phyloP scores from a whole-genome alignment of 768 basidiomycete species.

The Agrocybe pediades region DNA sequence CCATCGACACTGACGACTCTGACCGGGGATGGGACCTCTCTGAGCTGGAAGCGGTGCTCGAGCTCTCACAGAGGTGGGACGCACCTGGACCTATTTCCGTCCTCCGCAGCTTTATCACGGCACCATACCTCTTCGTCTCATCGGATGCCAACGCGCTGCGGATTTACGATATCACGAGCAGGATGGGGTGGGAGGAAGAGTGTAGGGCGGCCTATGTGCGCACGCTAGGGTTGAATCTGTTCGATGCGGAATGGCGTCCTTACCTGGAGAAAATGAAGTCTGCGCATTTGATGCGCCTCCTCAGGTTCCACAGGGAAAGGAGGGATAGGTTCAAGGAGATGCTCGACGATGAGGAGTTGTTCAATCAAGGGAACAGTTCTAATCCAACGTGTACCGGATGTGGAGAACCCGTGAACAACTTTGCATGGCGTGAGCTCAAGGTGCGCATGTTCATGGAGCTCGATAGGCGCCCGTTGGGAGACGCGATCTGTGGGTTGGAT shows the following conservation, averaged over 20 bases:
- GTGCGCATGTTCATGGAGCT: conserved; percentile 39
- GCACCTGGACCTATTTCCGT: conserved; percentile 44
- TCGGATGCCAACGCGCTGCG: conserved; percentile 48
- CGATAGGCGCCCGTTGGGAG: conserved; percentile 39
- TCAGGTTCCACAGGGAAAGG: conserved; percentile 42
- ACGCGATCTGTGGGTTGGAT: conserved; percentile 35
- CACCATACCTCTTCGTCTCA: too few relatives aligned
- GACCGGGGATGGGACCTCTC: conserved; percentile 42
- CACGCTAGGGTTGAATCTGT: conserved; percentile 42
- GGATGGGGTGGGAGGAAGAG: conserved; percentile 47
- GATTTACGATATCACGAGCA: conserved; percentile 46
- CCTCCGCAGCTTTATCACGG: conserved; percentile 41
- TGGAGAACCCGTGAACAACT: conserved; percentile 34
- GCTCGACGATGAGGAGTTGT: conserved; percentile 36
- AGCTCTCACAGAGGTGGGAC: conserved; percentile 48
- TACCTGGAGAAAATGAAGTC: conserved; percentile 36
- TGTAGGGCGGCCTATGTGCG: conserved; percentile 40
- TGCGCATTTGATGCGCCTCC: conserved; percentile 34
- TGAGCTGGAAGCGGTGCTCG: conserved; percentile 36
- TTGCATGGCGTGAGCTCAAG: conserved; percentile 42
- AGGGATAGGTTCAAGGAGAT: conserved; percentile 36
- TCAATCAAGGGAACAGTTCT: conserved; percentile 38
- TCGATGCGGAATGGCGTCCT: conserved; percentile 30
- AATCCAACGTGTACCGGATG: conserved; percentile 32
- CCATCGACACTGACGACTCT: too few relatives aligned